Percentiles rank a stretch among this genome's conserved stretches.
Conservation (phyloP, 805 yeast species). For the Ogataea corticis region DNA sequence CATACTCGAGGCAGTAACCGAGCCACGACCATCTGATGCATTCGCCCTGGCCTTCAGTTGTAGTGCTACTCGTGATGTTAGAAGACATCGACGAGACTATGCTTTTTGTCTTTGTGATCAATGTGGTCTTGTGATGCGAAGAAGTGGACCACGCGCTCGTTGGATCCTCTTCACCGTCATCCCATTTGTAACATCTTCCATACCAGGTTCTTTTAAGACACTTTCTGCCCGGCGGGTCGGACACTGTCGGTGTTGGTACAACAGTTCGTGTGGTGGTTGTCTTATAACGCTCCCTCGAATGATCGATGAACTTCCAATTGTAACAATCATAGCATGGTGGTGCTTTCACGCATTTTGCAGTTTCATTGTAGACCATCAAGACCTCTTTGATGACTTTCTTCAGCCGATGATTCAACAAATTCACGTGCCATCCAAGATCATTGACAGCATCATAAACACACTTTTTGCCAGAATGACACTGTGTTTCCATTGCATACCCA, state of each 20-base stretch:
- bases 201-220: conserved; percentile 66
- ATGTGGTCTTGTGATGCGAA: conserved; percentile 4
- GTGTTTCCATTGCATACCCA: conserved; percentile 96
- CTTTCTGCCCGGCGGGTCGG: conserved; percentile 38
- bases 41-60: conserved; percentile 4
- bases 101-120: conserved; percentile 5
- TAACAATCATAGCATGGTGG: conserved; percentile 89
- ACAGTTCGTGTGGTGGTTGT: conserved; percentile 31
- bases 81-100: neutral
- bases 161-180: conserved; percentile 23
- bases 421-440: conserved; percentile 90
- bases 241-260: conserved; percentile 21
- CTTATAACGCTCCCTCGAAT: conserved; percentile 35
- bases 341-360: conserved; percentile 71
- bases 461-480: conserved; percentile 86
- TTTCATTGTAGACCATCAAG: conserved; percentile 66
- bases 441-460: conserved; percentile 88
- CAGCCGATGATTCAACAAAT: conserved; percentile 83
- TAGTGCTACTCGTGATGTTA: neutral
- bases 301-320: conserved; percentile 77
- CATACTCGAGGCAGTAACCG: conserved; percentile 23
- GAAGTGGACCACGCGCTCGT: conserved; percentile 8
- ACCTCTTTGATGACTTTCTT: conserved; percentile 87
- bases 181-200: conserved; percentile 47
- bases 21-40: conserved; percentile 24